Percentiles rank a stretch among this genome's conserved stretches.
Conservation (phyloP, 2,329 filamentous ascomycete species). For the Fonsecaea multimorphosa region DNA sequence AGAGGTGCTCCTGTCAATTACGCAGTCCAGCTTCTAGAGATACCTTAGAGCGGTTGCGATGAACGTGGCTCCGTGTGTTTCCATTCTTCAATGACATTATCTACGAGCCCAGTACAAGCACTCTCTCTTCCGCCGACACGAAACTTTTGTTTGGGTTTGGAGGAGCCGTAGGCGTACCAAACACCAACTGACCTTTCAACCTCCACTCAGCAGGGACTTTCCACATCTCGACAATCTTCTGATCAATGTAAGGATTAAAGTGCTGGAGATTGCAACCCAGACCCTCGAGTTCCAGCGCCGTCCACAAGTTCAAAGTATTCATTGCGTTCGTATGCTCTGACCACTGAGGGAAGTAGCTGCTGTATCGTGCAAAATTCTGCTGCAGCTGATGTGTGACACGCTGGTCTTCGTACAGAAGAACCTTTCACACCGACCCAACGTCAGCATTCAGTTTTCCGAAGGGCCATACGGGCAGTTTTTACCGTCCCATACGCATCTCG, state of each 20-base stretch:
- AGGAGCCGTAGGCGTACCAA: constrained; percentile 1
- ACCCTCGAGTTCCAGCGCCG: background rate
- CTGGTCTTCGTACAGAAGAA: constrained; percentile 8
- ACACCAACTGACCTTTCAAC: constrained; percentile 8
- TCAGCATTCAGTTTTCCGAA: background rate
- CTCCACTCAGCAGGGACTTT: background rate
- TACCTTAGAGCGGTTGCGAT: too few relatives aligned
- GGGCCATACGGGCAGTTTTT: background rate
- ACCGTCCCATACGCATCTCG: constrained; percentile 5
- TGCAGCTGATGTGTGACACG: background rate
- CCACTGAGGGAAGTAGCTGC: background rate
- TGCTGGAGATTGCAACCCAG: constrained; percentile 9
- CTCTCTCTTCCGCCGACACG: background rate
- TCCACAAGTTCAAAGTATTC: constrained; percentile 5
- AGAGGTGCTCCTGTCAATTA: too few relatives aligned
- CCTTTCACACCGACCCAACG: background rate
- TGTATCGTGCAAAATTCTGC: background rate
- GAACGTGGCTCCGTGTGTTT: too few relatives aligned
- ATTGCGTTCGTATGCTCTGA: constrained; percentile 12
- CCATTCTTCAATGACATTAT: too few relatives aligned
- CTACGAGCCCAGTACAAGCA: background rate
- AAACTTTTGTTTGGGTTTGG: background rate
- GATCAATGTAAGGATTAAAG: constrained; percentile 2
- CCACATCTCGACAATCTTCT: background rate
- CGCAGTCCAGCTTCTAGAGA: too few relatives aligned